These are phyloP conservation scores for Discostella stelligera DNA, from an alignment of 352 stramenopile species.

Conservation along the genomic window DNA sequence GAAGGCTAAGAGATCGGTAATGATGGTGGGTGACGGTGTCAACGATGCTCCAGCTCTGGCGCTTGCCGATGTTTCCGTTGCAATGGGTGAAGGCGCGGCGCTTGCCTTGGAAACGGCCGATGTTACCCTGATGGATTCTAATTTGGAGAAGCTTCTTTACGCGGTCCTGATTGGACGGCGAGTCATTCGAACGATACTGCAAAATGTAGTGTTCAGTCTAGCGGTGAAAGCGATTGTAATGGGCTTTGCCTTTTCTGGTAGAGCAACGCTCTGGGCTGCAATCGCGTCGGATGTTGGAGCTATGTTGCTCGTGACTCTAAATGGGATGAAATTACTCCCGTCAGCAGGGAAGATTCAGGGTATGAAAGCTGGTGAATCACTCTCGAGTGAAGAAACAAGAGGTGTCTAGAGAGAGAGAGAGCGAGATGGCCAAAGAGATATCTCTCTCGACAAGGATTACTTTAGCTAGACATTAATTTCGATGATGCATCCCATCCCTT, in stretches of 20 bases:
- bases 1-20: conserved; percentile 82
- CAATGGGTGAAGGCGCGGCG: conserved; percentile 82
- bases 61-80: conserved; percentile 90
- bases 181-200: conserved; percentile 67
- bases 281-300: conserved; percentile 76
- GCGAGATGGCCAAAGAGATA: not conserved
- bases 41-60: conserved; percentile 92
- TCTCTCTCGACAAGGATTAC: not conserved
- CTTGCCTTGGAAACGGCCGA: conserved; percentile 77
- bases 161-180: conserved; percentile 58
- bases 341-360: conserved; percentile 20
- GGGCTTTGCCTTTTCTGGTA: conserved; percentile 63
- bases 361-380: not conserved
- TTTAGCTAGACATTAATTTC: not conserved
- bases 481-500: no score
- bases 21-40: conserved; percentile 92
- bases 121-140: conserved; percentile 74
- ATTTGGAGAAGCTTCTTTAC: conserved; percentile 65
- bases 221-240: conserved; percentile 70
- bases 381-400: not conserved
- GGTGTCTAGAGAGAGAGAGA: not conserved
- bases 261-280: conserved; percentile 60
- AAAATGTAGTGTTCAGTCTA: conserved; percentile 77
- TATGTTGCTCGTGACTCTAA: conserved; percentile 79
- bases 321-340: conserved; percentile 80